Evolutionary conservation across 2,329 filamentous ascomycete genomes (phyloP), one percentile per base, ranked within the genome.

Genomic region (Trichoderma sp.): DNA sequence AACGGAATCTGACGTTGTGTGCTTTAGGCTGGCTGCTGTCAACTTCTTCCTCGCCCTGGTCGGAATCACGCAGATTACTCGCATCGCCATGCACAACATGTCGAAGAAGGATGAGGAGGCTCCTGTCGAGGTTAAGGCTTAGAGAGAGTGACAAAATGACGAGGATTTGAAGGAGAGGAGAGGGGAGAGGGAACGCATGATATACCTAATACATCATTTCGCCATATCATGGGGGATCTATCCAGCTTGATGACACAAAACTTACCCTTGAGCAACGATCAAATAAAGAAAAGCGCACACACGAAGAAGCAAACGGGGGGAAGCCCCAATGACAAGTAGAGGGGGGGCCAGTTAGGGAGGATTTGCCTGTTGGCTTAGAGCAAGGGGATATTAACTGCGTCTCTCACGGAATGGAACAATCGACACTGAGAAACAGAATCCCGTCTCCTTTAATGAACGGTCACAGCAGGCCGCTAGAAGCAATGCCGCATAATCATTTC

Each of bases 31-130:
- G 66, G 95, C 95, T 67, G 88, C 93, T 63, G 95, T 98, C 76
- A 99, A 99, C 87, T 97, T 97, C 86, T 96, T 97, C 85, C 90
- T 99, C 72, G 94, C 91, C 73, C 81, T 90, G 70, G 93, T 97
- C 68, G 95, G 95, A 72, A 81, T 91, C 66, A 85, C 92, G 70
- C 95, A 99, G 83, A 84, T 92, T 70, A 81, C 81, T 70, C 89
- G 95, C 73, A 97, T 98, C 74, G 78, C 87, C 71, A 64, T 86
- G 73, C 90, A 88, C 77, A 83, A 89, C 72, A 78, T 81, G 69
- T 84, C 82, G 67, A 78, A 88, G 74, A 88, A 91, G 80, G 74
- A 68, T 26, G 70, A 73, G n/a, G 71, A 74, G 44, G 77, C 78
- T 67, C 79, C 80, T 30, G 74, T 78, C 61, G 79, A 82, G 75